Percentiles rank a stretch among this genome's conserved stretches.
These are phyloP conservation scores for Termitomyces sp. DNA, from an alignment of 768 basidiomycete genomes.

Conservation along the genomic window DNA sequence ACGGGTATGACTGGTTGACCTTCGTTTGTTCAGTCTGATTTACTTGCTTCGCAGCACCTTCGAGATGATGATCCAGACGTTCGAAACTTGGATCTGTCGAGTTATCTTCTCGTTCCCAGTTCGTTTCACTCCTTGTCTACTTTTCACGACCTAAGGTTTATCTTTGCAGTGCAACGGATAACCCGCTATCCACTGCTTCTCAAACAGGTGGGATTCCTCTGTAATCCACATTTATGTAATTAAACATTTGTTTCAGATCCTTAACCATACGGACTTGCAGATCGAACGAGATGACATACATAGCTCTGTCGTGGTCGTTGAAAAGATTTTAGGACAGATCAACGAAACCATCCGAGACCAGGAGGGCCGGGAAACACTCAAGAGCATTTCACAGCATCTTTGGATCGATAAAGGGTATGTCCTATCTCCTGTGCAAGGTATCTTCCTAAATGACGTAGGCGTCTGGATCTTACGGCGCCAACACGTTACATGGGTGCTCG, in stretches of 20 bases:
- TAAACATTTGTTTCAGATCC: slow-evolving; percentile 40
- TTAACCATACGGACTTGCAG: slow-evolving; percentile 67
- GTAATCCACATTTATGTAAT: not conserved
- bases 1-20: slow-evolving; percentile 40
- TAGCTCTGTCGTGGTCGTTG: slow-evolving; percentile 54
- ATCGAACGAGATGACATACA: slow-evolving; percentile 55
- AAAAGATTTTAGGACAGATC: slow-evolving; percentile 70
- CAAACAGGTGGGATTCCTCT: slow-evolving; percentile 45
- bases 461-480: slow-evolving; percentile 85
- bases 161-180: slow-evolving; percentile 79
- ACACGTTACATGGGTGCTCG: slow-evolving; percentile 71
- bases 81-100: slow-evolving; percentile 82
- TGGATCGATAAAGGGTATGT: slow-evolving; percentile 84
- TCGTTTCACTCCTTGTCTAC: slow-evolving; percentile 19
- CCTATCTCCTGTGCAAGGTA: slow-evolving; percentile 15
- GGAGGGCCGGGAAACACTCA: slow-evolving; percentile 73
- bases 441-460: slow-evolving; percentile 15
- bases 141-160: not conserved
- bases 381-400: slow-evolving; percentile 66
- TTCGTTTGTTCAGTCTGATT: not conserved
- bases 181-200: slow-evolving; percentile 92
- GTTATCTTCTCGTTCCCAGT: slow-evolving; percentile 92
- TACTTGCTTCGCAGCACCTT: slow-evolving; percentile 41
- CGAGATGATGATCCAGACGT: slow-evolving; percentile 75
- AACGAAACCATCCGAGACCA: slow-evolving; percentile 87